Percentiles rank a stretch among this genome's conserved stretches.
phyloP scores from a whole-genome alignment of 306 rosid genomes.

The Cucumis hystrix region DNA sequence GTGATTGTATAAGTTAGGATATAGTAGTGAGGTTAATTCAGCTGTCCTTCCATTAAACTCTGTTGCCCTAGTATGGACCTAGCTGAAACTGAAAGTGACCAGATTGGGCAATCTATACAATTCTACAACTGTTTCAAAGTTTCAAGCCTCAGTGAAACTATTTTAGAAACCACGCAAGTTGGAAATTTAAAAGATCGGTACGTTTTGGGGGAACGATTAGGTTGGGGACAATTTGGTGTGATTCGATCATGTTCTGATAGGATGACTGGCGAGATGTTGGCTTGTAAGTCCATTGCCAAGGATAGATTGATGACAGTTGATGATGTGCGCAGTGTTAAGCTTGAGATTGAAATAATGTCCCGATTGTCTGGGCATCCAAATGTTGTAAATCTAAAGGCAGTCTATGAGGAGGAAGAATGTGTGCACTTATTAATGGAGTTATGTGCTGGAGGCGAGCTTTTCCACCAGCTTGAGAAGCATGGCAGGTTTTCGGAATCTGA shows the following conservation, averaged over 20 bases:
- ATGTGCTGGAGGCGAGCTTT: conserved; percentile 70
- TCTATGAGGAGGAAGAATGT: conserved; percentile 53
- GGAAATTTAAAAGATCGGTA: conserved; percentile 44
- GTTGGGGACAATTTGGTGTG: conserved; percentile 69
- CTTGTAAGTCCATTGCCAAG: conserved; percentile 66
- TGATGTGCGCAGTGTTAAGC: conserved; percentile 54
- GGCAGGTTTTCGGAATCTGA: conserved; percentile 50
- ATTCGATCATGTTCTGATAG: conserved; percentile 49
- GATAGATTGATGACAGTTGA: conserved; percentile 50
- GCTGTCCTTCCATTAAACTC: neutral
- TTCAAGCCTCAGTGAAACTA: conserved; percentile 28
- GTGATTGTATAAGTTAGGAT: neutral
- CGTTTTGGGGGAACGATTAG: conserved; percentile 48
- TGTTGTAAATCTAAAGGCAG: conserved; percentile 71
- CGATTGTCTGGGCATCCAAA: conserved; percentile 59
- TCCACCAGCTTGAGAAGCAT: conserved; percentile 51
- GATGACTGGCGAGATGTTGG: conserved; percentile 51
- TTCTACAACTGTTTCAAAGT: conserved; percentile 27
- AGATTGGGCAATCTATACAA: conserved; percentile 42
- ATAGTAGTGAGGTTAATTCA: neutral
- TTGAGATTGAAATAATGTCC: conserved; percentile 63
- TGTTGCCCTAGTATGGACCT: conserved; percentile 18
- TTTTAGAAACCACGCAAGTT: conserved; percentile 34
- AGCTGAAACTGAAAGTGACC: conserved; percentile 12
- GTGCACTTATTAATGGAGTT: conserved; percentile 77